A percentile compares a stretch with the other conserved stretches of the same genome.
These are phyloP conservation scores for Jackrogersella multiformis DNA, from an alignment of 495 filamentous ascomycete species.

Conservation along the genomic window DNA sequence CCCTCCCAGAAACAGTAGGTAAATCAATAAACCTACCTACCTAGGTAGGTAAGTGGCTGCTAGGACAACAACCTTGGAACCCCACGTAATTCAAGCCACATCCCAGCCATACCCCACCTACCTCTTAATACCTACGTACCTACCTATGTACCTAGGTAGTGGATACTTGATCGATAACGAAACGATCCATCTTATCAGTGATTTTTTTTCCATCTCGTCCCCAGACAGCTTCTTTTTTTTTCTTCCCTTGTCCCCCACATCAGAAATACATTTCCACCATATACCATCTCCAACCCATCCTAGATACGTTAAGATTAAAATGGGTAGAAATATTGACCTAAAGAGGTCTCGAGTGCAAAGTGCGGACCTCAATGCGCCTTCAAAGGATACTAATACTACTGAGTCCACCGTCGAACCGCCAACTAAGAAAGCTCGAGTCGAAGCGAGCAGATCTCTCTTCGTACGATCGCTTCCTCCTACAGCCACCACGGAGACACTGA, in stretches of 20 bases:
- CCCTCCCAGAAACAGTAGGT: constrained; percentile 4
- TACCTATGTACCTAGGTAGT: neutral
- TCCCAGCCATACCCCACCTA: neutral
- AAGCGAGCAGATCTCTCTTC: constrained; percentile 78
- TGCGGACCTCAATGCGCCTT: constrained; percentile 39
- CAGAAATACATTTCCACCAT: neutral
- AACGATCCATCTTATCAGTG: constrained; percentile 13
- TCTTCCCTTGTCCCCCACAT: neutral
- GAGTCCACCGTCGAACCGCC: constrained; percentile 43
- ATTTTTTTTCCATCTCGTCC: neutral
- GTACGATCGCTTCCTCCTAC: constrained; percentile 82
- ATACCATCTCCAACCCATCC: neutral
- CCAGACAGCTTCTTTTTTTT: constrained; percentile 2
- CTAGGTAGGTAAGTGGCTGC: constrained; percentile 35
- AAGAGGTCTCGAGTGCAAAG: constrained; percentile 43
- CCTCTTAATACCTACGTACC: neutral
- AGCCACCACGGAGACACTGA: constrained; percentile 82
- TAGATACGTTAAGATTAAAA: constrained; percentile 26
- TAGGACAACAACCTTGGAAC: constrained; percentile 30
- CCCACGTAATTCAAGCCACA: constrained; percentile 14
- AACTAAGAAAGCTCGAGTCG: constrained; percentile 56
- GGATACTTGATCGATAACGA: no score
- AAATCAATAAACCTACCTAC: constrained; percentile 40
- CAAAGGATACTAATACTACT: constrained; percentile 32
- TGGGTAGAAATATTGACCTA: constrained; percentile 48